Conservation (phyloP, 202 grass and related monocot genomes). For the Alloteropsis angusta region DNA sequence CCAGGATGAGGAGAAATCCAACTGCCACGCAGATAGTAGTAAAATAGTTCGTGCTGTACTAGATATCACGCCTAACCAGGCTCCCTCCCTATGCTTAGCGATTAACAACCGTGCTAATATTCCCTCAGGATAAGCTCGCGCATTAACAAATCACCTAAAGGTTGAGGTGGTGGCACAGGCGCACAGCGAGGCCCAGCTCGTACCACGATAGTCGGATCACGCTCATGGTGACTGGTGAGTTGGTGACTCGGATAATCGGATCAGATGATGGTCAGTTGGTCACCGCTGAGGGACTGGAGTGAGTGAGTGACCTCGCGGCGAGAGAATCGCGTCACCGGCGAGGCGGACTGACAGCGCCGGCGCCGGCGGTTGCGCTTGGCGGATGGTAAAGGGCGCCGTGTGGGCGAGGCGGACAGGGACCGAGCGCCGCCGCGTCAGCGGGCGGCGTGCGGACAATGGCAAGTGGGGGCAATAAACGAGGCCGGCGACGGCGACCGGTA, state of each 20-base stretch:
- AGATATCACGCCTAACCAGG: background rate
- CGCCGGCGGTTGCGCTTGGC: background rate
- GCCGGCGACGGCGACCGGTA: no score
- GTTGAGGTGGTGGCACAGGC: no score
- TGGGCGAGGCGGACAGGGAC: background rate
- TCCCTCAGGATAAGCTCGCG: slow-evolving; percentile 15
- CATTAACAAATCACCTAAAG: background rate
- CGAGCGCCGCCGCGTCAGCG: background rate
- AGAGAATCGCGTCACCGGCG: slow-evolving; percentile 2
- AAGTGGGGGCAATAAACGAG: background rate
- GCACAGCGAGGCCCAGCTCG: background rate
- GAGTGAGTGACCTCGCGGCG: background rate
- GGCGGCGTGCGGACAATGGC: background rate
- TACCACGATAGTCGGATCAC: background rate
- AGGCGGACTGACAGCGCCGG: background rate
- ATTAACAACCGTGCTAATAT: background rate
- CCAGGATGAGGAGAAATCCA: background rate
- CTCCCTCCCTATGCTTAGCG: background rate
- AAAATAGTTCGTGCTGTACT: background rate
- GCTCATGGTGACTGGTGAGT: background rate
- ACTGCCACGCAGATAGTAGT: background rate
- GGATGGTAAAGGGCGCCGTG: background rate
- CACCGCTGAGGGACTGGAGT: background rate
- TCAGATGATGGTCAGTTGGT: background rate
- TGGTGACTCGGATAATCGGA: background rate